Evolutionary conservation across 495 filamentous ascomycete genomes (phyloP), one percentile per base, ranked within the genome.

Genomic region (Halenospora varia): DNA sequence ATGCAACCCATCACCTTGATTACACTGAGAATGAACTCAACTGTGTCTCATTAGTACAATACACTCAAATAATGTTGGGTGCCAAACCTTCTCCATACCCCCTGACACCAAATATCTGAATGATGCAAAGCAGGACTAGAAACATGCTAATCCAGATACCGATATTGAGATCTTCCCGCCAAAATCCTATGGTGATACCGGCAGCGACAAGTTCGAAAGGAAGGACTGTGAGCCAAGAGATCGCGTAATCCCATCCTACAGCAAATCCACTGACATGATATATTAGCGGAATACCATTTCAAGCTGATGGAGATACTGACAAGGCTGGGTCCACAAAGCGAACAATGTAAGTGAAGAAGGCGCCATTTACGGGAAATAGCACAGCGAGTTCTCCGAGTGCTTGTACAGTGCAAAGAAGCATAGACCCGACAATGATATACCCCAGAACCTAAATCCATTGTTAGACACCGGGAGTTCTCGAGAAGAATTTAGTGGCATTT

Each of bases 291-390:
- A 24, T n/a, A 10, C 29, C 13, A 1, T 45, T 11, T 10, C 25
- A 2, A 47, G 19, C 41, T 46, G 53, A 10, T n/a, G 10, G 52
- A 17, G 10, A 57, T 88, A 94, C 93, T 49, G 88, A 90, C 78
- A 89, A 80, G 54, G 87, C 86, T 10, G 88, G 87, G 60, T 92
- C 88, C 57, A 92, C 84, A 61, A 91, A 87, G 56, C 90, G 87
- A 52, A 86, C 78, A 46, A 87, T 87, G 61, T 91, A 94, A 24
- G 88, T 78, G 25, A 80, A 83, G 70, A 84, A 80, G 57, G 76
- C 77, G 64, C 82, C 70, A 19, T 70, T 65, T 40, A 73, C 65
- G 0, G 81, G 74, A 51, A 82, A 74, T 23, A 63, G 26, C 40
- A 60, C 61, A 17, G 61, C 63, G 8, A 66, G 22, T 56, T 66